phyloP scores from a whole-genome alignment of 352 stramenopile species.

The Globisporangium nodosum region DNA sequence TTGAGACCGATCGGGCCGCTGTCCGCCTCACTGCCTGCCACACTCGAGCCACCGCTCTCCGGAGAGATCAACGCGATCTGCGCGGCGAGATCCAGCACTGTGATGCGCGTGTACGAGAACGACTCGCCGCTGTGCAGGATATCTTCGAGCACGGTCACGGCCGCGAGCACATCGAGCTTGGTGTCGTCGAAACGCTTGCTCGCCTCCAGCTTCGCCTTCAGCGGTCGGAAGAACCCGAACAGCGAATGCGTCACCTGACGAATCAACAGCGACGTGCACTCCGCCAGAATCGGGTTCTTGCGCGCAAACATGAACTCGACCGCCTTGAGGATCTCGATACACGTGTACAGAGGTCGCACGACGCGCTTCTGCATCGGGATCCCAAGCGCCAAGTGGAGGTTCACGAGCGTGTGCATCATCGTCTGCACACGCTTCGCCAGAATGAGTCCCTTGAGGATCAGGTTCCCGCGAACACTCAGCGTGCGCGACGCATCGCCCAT shows the following conservation, averaged over 20 bases:
- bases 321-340: conserved; percentile 89
- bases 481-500: conserved; percentile 69
- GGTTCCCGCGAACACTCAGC: conserved; percentile 74
- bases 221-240: conserved; percentile 72
- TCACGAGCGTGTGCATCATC: conserved; percentile 88
- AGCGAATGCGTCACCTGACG: conserved; percentile 76
- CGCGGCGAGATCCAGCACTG: conserved; percentile 69
- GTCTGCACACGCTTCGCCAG: conserved; percentile 86
- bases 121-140: conserved; percentile 77
- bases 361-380: conserved; percentile 85
- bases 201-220: conserved; percentile 79
- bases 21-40: conserved; percentile 35
- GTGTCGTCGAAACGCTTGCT: conserved; percentile 87
- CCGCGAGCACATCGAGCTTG: conserved; percentile 78
- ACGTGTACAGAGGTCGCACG: conserved; percentile 82
- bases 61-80: conserved; percentile 78
- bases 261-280: conserved; percentile 68
- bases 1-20: conserved; percentile 42
- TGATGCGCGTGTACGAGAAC: conserved; percentile 82
- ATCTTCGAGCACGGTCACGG: conserved; percentile 82
- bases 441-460: conserved; percentile 91
- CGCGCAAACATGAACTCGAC: conserved; percentile 91
- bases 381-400: conserved; percentile 82
- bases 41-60: conserved; percentile 23
- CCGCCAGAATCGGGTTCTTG: conserved; percentile 78